Conservation (phyloP, 208 protist species). For the Phytomonas francai region DNA sequence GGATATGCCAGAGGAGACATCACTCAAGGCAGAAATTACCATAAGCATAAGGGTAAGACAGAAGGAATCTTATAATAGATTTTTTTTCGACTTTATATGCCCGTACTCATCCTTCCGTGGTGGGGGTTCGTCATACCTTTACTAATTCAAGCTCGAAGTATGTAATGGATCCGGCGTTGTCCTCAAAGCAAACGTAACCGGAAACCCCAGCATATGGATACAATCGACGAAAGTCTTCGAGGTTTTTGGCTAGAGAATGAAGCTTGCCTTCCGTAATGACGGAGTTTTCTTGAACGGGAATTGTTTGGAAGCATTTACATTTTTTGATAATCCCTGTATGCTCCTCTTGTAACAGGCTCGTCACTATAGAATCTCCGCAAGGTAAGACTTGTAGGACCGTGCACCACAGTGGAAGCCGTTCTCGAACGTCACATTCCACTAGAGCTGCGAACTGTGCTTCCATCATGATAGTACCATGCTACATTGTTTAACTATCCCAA, state of each 20-base stretch:
- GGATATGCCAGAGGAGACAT: neutral
- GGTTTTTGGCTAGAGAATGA: neutral
- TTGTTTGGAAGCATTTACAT: neutral
- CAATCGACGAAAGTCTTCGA: neutral
- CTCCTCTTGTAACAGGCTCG: neutral
- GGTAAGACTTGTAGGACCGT: neutral
- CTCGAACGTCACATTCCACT: neutral
- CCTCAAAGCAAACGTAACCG: neutral
- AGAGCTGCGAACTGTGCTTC: neutral
- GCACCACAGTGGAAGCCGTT: constrained; percentile 2
- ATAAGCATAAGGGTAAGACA: neutral
- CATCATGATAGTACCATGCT: neutral
- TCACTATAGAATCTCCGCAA: neutral
- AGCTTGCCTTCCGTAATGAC: neutral
- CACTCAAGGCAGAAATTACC: neutral
- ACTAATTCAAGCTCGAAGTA: neutral
- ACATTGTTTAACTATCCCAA: neutral
- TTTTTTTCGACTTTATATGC: neutral
- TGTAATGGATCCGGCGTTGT: neutral
- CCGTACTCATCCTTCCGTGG: neutral
- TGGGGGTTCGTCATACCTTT: neutral
- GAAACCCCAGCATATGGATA: neutral
- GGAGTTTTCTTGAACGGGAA: neutral
- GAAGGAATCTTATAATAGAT: neutral
- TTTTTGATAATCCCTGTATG: neutral